Percentiles rank a stretch among this genome's conserved stretches.
Conservation (phyloP, 208 protist genomes). For the Trypanosoma theileri region DNA sequence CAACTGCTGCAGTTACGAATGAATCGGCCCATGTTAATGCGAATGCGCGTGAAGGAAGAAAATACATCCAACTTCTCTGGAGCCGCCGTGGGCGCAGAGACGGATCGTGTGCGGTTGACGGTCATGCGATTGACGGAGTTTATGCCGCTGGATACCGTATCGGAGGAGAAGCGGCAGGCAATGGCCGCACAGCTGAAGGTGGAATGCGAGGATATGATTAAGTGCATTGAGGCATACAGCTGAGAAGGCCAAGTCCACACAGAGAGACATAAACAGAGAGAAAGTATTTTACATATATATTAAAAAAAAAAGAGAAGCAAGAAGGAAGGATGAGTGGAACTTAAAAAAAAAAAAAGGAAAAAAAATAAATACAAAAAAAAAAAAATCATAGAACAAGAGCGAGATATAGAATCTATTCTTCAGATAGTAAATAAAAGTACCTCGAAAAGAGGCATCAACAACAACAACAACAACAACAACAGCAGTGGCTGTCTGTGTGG, state of each 20-base stretch:
- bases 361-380: background rate
- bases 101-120: conserved; percentile 81
- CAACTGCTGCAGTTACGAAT: conserved; percentile 77
- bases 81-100: conserved; percentile 39
- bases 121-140: conserved; percentile 83
- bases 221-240: conserved; percentile 73
- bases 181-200: conserved; percentile 66
- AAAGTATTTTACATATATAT: conserved; percentile 12
- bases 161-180: conserved; percentile 61
- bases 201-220: conserved; percentile 84
- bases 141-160: conserved; percentile 71
- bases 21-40: conserved; percentile 86
- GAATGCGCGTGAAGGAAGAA: conserved; percentile 89
- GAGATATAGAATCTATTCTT: background rate
- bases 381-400: background rate
- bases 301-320: conserved; percentile 10
- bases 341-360: conserved; percentile 4
- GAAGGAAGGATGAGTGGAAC: background rate
- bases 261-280: background rate
- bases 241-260: conserved; percentile 25
- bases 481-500: background rate
- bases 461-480: no score
- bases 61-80: conserved; percentile 27
- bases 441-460: background rate
- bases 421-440: background rate